These are phyloP conservation scores for Aspergillus haitiensis DNA, from an alignment of 495 filamentous ascomycete species.

Conservation along the genomic window DNA sequence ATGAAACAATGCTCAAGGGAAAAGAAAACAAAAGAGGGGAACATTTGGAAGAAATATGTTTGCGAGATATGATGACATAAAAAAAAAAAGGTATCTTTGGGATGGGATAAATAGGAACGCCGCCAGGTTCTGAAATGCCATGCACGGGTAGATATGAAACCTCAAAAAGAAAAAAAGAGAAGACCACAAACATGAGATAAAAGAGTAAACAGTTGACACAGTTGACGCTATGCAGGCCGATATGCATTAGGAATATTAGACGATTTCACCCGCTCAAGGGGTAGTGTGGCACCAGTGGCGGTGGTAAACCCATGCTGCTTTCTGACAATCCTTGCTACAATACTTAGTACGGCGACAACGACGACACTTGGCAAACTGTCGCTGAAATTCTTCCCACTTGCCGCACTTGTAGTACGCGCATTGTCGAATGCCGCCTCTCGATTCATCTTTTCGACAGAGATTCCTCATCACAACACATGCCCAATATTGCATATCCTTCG, in stretches of 20 bases:
- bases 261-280: conserved; percentile 44
- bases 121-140: conserved; percentile 48
- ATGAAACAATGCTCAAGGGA: conserved; percentile 19
- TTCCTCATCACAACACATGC: conserved; percentile 98
- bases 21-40: conserved; percentile 13
- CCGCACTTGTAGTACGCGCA: conserved; percentile 98
- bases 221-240: conserved; percentile 47
- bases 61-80: conserved; percentile 30
- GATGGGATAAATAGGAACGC: conserved; percentile 44
- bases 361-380: conserved; percentile 97
- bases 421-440: conserved; percentile 87
- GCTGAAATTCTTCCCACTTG: conserved; percentile 93
- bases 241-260: conserved; percentile 46
- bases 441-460: conserved; percentile 96
- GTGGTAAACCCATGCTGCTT: conserved; percentile 97
- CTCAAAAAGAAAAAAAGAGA: conserved; percentile 20
- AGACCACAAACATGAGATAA: conserved; percentile 19
- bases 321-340: conserved; percentile 99
- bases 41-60: conserved; percentile 21
- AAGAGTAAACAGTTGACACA: conserved; percentile 24
- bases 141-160: conserved; percentile 41
- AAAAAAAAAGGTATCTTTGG: conserved; percentile 50
- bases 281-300: conserved; percentile 92
- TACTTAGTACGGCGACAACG: conserved; percentile 97
- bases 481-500: conserved; percentile 98